phyloP scores from a whole-genome alignment of 345 rosid species.

The Populus alba region DNA sequence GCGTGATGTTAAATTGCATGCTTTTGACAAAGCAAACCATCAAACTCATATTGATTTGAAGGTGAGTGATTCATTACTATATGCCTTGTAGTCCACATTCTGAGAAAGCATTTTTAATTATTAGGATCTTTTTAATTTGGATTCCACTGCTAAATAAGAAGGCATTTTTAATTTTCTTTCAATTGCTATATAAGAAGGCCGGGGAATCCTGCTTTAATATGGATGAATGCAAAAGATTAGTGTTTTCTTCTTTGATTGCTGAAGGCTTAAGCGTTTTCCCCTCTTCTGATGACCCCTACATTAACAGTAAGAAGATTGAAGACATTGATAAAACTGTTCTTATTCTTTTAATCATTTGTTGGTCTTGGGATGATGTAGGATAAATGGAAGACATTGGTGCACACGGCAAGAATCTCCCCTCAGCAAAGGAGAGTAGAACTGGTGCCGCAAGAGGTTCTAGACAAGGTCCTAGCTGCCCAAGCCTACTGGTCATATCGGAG shows the following conservation, averaged over 20 bases:
- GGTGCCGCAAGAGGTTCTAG: constrained; percentile 31
- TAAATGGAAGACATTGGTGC: constrained; percentile 39
- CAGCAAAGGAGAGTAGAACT: constrained; percentile 41
- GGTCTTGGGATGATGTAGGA: constrained; percentile 12
- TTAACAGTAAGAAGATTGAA: too few species aligned
- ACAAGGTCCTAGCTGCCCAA: constrained; percentile 30
- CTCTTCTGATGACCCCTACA: too few species aligned
- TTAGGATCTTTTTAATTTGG: too few species aligned
- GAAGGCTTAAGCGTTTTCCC: too few species aligned
- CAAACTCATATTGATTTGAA: constrained; percentile 35
- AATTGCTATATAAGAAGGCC: too few species aligned
- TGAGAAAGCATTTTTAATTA: too few species aligned
- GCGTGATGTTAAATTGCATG: constrained; percentile 31
- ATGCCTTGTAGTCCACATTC: neutral
- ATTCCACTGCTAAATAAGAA: too few species aligned
- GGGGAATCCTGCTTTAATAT: too few species aligned
- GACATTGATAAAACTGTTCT: neutral
- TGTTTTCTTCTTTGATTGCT: too few species aligned
- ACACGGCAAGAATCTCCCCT: constrained; percentile 34
- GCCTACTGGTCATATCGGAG: constrained; percentile 28
- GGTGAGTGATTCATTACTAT: constrained; percentile 15
- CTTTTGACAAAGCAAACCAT: constrained; percentile 34
- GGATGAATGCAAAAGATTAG: too few species aligned
- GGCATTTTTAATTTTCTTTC: too few species aligned
- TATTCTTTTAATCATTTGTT: neutral